These are phyloP conservation scores for Spergularia bocconei DNA, from an alignment of 148 eudicot genomes.

Conservation along the genomic window DNA sequence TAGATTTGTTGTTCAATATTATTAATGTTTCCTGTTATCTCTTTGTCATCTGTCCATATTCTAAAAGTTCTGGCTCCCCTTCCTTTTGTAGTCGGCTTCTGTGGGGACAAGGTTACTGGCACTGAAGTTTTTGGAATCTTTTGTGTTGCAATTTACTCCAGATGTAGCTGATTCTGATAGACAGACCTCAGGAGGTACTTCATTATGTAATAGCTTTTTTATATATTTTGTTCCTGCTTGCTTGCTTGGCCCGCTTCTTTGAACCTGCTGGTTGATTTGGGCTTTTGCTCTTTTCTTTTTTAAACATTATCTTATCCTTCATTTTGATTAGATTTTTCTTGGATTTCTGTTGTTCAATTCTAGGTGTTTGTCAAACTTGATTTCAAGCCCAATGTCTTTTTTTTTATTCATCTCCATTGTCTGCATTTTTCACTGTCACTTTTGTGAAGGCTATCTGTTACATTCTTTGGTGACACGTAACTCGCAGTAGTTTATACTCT, in stretches of 20 bases:
- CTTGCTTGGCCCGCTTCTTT: neutral
- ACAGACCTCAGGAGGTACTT: constrained; percentile 53
- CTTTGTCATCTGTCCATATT: neutral
- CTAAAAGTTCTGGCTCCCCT: constrained; percentile 11
- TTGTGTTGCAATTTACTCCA: constrained; percentile 58
- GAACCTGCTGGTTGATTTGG: neutral
- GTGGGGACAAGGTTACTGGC: constrained; percentile 67
- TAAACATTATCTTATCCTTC: neutral
- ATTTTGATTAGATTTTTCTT: neutral
- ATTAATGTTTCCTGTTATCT: neutral
- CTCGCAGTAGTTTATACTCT: neutral
- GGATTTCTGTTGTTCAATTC: neutral
- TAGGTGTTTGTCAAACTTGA: too few species aligned
- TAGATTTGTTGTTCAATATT: neutral
- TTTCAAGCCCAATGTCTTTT: neutral
- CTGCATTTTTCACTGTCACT: constrained; percentile 9
- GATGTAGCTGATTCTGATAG: constrained; percentile 47
- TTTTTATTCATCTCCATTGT: neutral
- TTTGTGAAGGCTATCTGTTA: neutral
- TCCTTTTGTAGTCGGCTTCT: constrained; percentile 51
- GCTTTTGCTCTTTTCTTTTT: neutral
- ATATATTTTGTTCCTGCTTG: neutral
- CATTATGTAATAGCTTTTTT: neutral
- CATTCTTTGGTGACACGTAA: neutral
- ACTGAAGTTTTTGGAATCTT: constrained; percentile 79